These are phyloP conservation scores for Penicillium cataractarum DNA, from an alignment of 495 filamentous ascomycete species.

Conservation along the genomic window DNA sequence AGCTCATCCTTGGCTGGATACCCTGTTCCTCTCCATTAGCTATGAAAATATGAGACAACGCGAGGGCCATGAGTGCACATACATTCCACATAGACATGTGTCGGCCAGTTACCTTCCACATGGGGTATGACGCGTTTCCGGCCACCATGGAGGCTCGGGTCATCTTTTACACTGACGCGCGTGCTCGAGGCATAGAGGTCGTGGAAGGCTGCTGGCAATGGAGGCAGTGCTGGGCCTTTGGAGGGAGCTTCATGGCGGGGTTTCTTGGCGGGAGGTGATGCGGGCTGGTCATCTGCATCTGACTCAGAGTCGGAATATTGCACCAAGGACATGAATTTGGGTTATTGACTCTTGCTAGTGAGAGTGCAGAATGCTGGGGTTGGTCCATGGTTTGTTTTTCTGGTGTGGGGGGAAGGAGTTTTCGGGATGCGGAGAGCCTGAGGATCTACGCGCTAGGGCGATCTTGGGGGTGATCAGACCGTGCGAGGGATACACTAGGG, in stretches of 20 bases:
- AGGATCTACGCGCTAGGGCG: not conserved
- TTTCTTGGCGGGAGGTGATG: conserved; percentile 33
- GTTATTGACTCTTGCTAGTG: not conserved
- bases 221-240: conserved; percentile 61
- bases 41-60: not conserved
- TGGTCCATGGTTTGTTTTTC: conserved; percentile 6
- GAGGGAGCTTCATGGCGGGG: conserved; percentile 16
- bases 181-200: conserved; percentile 83
- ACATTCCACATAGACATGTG: conserved; percentile 94
- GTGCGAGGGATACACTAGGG: not conserved
- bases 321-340: conserved; percentile 60
- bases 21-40: conserved; percentile 54
- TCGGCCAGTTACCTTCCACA: conserved; percentile 88
- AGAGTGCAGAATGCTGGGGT: not conserved
- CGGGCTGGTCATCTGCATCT: conserved; percentile 49
- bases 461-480: not conserved
- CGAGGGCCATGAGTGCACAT: conserved; percentile 38
- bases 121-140: conserved; percentile 81
- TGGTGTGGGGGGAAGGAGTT: not conserved
- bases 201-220: conserved; percentile 79
- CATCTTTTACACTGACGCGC: conserved; percentile 74
- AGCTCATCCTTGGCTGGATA: conserved; percentile 64
- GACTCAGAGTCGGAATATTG: conserved; percentile 74
- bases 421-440: not conserved
- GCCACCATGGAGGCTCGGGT: conserved; percentile 83